Evolutionary conservation across 2,329 filamentous ascomycete genomes (phyloP).

Genomic region (Pseudocercospora macadamiae): DNA sequence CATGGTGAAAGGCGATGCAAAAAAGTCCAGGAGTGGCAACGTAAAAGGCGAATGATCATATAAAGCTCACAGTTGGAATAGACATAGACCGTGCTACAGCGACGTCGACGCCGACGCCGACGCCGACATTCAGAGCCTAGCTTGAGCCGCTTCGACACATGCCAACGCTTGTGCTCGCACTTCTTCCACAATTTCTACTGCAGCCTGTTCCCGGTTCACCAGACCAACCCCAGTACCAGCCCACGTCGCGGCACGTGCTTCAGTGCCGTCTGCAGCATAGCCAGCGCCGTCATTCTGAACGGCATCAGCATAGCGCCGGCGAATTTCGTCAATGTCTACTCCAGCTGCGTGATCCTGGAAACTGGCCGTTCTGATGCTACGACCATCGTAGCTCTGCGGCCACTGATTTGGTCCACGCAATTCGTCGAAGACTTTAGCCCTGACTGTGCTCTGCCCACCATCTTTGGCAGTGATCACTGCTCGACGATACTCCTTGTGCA

Average conservation of each 20-base stretch:
- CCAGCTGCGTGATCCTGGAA: slow-evolving; percentile 46
- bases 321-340: slow-evolving; percentile 47
- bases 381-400: slow-evolving; percentile 60
- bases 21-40: slow-evolving; percentile 28
- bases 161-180: slow-evolving; percentile 41
- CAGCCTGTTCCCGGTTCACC: slow-evolving; percentile 53
- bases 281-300: slow-evolving; percentile 52
- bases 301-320: slow-evolving; percentile 50
- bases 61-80: not conserved
- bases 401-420: slow-evolving; percentile 60
- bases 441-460: slow-evolving; percentile 54
- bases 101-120: too few species aligned
- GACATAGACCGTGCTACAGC: not conserved
- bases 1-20: slow-evolving; percentile 13
- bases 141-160: slow-evolving; percentile 13
- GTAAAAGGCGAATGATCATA: slow-evolving; percentile 31
- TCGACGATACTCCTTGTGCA: slow-evolving; percentile 47
- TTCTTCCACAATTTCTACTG: slow-evolving; percentile 56
- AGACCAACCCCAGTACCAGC: slow-evolving; percentile 59
- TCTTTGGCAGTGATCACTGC: slow-evolving; percentile 52
- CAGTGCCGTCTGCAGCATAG: slow-evolving; percentile 47
- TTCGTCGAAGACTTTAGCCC: slow-evolving; percentile 56
- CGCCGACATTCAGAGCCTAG: slow-evolving; percentile 12
- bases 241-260: slow-evolving; percentile 63
- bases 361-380: slow-evolving; percentile 59